Evolutionary conservation across 306 rosid genomes (phyloP).

Genomic region (Vigna angularis): DNA sequence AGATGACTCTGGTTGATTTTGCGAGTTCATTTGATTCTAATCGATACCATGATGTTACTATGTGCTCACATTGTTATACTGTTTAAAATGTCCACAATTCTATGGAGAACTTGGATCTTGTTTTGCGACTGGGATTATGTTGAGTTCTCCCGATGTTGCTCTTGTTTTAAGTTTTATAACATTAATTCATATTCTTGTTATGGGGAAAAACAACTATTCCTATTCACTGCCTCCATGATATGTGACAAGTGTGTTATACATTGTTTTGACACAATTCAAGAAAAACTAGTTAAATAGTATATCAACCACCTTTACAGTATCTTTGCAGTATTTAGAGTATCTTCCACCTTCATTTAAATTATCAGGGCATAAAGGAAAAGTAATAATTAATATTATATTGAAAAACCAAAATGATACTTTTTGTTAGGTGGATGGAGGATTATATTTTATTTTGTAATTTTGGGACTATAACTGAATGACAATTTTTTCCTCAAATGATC

Average conservation of each 20-base stretch:
- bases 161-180: neutral
- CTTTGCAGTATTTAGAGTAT: too few relatives aligned
- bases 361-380: too few relatives aligned
- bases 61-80: neutral
- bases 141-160: neutral
- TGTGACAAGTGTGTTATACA: too few relatives aligned
- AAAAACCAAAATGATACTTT: neutral
- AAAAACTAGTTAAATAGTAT: too few relatives aligned
- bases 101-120: conserved; percentile 1
- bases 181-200: conserved; percentile 4
- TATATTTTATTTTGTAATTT: neutral
- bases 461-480: conserved; percentile 5
- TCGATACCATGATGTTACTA: neutral
- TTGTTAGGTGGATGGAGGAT: too few relatives aligned
- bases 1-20: conserved; percentile 29
- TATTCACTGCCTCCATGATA: too few relatives aligned
- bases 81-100: neutral
- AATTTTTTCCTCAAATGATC: neutral
- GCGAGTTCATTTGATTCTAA: conserved; percentile 25
- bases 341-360: too few relatives aligned
- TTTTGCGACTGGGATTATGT: conserved; percentile 20
- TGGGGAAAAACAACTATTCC: neutral
- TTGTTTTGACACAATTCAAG: too few relatives aligned
- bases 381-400: too few relatives aligned
- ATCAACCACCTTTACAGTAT: too few relatives aligned